Conservation (phyloP, 768 basidiomycete genomes). For the Thelephora ganbajun region DNA sequence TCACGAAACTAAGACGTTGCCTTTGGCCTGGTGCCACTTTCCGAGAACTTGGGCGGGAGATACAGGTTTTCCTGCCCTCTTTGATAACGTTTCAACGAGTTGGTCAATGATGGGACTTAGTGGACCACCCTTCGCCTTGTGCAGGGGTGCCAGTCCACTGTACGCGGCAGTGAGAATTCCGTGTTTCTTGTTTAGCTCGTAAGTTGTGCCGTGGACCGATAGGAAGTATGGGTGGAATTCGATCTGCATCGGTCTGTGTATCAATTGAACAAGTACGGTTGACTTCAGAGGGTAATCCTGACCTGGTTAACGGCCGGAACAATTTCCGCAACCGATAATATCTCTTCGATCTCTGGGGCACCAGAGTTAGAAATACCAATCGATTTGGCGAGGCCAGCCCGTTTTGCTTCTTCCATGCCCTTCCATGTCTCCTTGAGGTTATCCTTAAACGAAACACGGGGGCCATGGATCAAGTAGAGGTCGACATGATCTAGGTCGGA, state of each 20-base stretch:
- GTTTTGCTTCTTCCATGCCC: conserved; percentile 26
- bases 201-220: conserved; percentile 23
- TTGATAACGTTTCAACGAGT: conserved; percentile 15
- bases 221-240: conserved; percentile 43
- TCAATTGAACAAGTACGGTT: background rate
- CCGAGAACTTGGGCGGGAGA: conserved; percentile 18
- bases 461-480: conserved; percentile 31
- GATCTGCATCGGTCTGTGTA: conserved; percentile 17
- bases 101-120: conserved; percentile 23
- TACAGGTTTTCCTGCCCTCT: conserved; percentile 12
- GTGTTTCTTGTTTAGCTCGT: conserved; percentile 21
- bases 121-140: conserved; percentile 22
- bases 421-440: conserved; percentile 26
- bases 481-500: conserved; percentile 22
- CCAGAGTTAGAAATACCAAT: conserved; percentile 48
- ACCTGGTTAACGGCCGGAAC: conserved; percentile 44
- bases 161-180: conserved; percentile 27
- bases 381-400: conserved; percentile 23
- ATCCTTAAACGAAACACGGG: conserved; percentile 9
- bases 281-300: background rate
- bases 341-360: conserved; percentile 25
- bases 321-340: conserved; percentile 29
- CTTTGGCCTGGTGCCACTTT: conserved; percentile 19
- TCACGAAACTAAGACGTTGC: conserved; percentile 20
- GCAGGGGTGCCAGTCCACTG: conserved; percentile 25